Evolutionary conservation across 306 rosid species (phyloP).

Genomic region (Ziziphus jujuba): DNA sequence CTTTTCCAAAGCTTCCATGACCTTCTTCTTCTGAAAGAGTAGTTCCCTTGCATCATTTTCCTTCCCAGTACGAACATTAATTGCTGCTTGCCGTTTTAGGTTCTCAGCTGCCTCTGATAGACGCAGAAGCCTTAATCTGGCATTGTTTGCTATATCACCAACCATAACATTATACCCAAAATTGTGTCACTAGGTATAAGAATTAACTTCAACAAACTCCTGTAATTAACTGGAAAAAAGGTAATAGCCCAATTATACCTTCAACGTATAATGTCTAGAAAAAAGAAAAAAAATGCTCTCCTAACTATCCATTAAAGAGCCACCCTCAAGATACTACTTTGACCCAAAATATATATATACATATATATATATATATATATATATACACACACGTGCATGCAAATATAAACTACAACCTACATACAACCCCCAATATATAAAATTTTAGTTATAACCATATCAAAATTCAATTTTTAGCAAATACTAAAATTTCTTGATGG

Average conservation of each 20-base stretch:
- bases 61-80: constrained; percentile 62
- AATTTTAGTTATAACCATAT: neutral
- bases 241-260: neutral
- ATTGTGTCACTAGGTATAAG: constrained; percentile 1
- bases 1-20: constrained; percentile 81
- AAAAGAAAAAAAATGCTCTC: no score
- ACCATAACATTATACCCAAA: constrained; percentile 21
- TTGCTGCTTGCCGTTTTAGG: constrained; percentile 75
- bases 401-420: no score
- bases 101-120: constrained; percentile 97
- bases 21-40: constrained; percentile 86
- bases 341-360: no score
- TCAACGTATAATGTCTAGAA: neutral
- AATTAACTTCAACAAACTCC: neutral
- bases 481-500: no score
- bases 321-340: no score
- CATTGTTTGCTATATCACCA: constrained; percentile 66
- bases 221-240: neutral
- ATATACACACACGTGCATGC: no score
- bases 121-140: constrained; percentile 76
- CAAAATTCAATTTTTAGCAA: constrained; percentile 3
- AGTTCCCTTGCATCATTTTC: constrained; percentile 77
- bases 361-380: no score
- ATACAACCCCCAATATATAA: no score
- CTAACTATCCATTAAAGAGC: no score